Evolutionary conservation across 495 filamentous ascomycete species (phyloP).

Genomic region (Chaetomium cochliodes): DNA sequence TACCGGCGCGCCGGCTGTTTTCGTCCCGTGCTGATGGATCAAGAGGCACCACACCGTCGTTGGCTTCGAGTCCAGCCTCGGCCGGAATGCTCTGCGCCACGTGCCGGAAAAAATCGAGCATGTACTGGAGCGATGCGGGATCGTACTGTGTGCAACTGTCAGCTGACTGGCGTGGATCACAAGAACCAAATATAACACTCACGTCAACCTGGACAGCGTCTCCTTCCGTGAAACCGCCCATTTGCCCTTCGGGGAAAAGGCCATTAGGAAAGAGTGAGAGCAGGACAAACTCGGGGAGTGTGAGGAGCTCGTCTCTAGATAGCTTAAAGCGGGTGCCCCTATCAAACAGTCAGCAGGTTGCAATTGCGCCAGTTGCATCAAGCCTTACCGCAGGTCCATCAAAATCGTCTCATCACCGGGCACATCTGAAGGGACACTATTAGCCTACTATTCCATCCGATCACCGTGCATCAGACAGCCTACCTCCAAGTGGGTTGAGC

Average conservation of each 20-base stretch:
- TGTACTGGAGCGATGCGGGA: constrained; percentile 92
- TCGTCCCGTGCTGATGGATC: constrained; percentile 49
- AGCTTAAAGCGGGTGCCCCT: constrained; percentile 92
- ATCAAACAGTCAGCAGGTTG: constrained; percentile 32
- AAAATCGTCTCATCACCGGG: constrained; percentile 93
- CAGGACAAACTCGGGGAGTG: constrained; percentile 95
- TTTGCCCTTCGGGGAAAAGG: constrained; percentile 93
- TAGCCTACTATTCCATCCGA: constrained; percentile 10
- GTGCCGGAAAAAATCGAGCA: constrained; percentile 97
- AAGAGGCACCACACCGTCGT: constrained; percentile 63
- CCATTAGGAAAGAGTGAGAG: constrained; percentile 98
- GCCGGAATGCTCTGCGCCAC: constrained; percentile 91
- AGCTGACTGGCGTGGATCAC: constrained; percentile 24
- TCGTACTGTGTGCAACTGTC: constrained; percentile 73
- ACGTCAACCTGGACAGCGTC: constrained; percentile 98
- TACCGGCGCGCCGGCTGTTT: constrained; percentile 76
- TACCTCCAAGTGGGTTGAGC: constrained; percentile 86
- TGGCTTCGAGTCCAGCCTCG: constrained; percentile 57
- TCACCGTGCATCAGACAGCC: background rate
- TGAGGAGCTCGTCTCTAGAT: constrained; percentile 91
- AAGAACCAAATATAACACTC: constrained; percentile 42
- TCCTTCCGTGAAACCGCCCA: constrained; percentile 84
- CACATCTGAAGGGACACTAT: constrained; percentile 57
- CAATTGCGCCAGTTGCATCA: background rate
- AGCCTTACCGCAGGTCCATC: constrained; percentile 80